Evolutionary conservation across 768 basidiomycete species (phyloP).

Genomic region (Naganishia onofrii): DNA sequence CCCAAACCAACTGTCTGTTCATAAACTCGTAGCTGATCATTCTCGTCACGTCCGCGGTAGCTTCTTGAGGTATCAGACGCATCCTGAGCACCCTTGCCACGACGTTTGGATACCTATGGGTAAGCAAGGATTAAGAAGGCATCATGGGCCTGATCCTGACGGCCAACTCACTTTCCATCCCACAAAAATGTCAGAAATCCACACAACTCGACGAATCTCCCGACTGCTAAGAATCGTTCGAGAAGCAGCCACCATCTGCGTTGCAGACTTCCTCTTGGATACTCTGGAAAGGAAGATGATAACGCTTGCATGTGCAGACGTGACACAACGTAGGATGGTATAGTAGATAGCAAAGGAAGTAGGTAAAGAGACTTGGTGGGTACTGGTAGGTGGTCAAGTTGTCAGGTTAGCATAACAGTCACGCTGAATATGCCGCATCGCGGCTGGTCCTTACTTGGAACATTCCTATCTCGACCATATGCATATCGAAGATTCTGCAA

Average conservation of each 20-base stretch:
- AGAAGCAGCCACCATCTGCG: constrained; percentile 53
- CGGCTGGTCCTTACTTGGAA: not conserved
- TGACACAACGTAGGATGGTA: constrained; percentile 74
- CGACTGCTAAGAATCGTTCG: constrained; percentile 65
- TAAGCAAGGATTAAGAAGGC: not conserved
- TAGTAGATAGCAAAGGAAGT: constrained; percentile 64
- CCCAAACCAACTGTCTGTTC: constrained; percentile 99
- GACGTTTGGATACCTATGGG: constrained; percentile 74
- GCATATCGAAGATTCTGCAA: constrained; percentile 38
- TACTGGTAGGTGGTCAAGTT: constrained; percentile 51
- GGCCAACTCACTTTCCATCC: constrained; percentile 70
- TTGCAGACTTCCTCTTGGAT: constrained; percentile 70
- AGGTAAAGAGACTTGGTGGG: constrained; percentile 63
- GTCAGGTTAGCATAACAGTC: not conserved
- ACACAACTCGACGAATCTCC: constrained; percentile 63
- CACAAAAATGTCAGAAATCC: constrained; percentile 81
- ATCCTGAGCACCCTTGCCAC: constrained; percentile 74
- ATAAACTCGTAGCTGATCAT: constrained; percentile 98
- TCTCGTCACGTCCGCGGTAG: constrained; percentile 60
- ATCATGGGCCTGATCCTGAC: not conserved
- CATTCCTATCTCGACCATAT: constrained; percentile 50
- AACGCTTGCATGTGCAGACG: constrained; percentile 73
- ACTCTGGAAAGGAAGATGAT: constrained; percentile 60
- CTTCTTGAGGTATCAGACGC: constrained; percentile 68
- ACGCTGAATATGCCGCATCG: not conserved